These are phyloP conservation scores for Hanseniaspora jakobsenii DNA, from an alignment of 805 yeast genomes.

Conservation along the genomic window DNA sequence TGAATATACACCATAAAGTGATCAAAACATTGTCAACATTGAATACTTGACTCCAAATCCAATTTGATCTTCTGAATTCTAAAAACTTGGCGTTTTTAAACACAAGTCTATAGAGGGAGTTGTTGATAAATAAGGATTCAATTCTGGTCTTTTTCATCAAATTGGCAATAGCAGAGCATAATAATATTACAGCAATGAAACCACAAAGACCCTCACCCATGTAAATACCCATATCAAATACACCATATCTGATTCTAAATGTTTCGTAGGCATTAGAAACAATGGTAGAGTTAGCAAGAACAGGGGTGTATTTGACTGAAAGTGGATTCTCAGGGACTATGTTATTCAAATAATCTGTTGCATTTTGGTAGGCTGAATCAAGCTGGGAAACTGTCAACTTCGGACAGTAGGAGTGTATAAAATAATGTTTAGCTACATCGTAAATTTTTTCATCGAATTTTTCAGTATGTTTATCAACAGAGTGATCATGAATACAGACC, in stretches of 20 bases:
- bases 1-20: slow-evolving; percentile 19
- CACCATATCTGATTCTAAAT: slow-evolving; percentile 14
- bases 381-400: not conserved
- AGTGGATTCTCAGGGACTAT: not conserved
- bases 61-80: not conserved
- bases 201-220: slow-evolving; percentile 16
- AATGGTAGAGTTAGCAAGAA: slow-evolving; percentile 7
- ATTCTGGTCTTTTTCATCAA: slow-evolving; percentile 3
- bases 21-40: slow-evolving; percentile 23
- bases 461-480: not conserved
- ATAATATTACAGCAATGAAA: slow-evolving; percentile 9
- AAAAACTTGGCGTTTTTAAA: not conserved
- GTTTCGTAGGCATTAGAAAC: slow-evolving; percentile 14
- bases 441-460: not conserved
- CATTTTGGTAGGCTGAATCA: slow-evolving; percentile 1
- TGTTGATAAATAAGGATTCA: not conserved
- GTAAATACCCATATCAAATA: slow-evolving; percentile 15
- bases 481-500: slow-evolving; percentile 1
- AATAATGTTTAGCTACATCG: not conserved
- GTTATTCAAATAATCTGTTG: slow-evolving; percentile 2
- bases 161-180: slow-evolving; percentile 1
- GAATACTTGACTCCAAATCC: too few relatives aligned
- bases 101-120: not conserved
- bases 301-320: slow-evolving; percentile 6
- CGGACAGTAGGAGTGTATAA: not conserved